A percentile compares a stretch with the other conserved stretches of the same genome.
These are phyloP conservation scores for Fusarium buxicola DNA, from an alignment of 2,329 filamentous ascomycete genomes.

Conservation along the genomic window DNA sequence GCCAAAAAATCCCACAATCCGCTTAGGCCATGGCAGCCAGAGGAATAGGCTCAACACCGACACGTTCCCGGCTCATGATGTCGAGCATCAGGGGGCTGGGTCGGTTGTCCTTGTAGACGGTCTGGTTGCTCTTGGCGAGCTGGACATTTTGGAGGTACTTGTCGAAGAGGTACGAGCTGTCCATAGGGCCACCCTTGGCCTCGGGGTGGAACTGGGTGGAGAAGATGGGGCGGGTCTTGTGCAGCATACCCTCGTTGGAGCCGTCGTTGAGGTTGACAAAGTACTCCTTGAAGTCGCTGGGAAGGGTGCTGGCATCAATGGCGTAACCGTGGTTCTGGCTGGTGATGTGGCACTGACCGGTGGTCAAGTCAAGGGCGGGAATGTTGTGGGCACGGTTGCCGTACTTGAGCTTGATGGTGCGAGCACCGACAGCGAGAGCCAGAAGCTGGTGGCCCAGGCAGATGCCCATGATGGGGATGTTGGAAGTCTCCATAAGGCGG, in stretches of 20 bases:
- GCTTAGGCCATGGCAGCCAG: conserved; percentile 63
- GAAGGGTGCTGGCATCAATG: conserved; percentile 85
- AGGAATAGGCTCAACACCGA: conserved; percentile 80
- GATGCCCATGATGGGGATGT: conserved; percentile 96
- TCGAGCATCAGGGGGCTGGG: conserved; percentile 91
- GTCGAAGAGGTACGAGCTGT: conserved; percentile 96
- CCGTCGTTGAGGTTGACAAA: conserved; percentile 99
- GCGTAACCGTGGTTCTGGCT: conserved; percentile 99
- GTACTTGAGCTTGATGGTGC: conserved; percentile 98
- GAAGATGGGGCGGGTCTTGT: conserved; percentile 96
- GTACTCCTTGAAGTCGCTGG: conserved; percentile 94
- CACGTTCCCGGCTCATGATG: conserved; percentile 91
- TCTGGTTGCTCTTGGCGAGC: conserved; percentile 87
- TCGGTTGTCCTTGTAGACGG: conserved; percentile 84
- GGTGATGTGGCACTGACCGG: conserved; percentile 97
- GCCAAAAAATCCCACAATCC: conserved; percentile 21
- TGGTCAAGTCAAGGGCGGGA: conserved; percentile 91
- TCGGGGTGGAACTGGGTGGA: conserved; percentile 99
- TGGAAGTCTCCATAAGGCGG: conserved; percentile 90
- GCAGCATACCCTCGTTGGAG: conserved; percentile 97
- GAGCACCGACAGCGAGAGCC: conserved; percentile 86
- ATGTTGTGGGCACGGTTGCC: conserved; percentile 99
- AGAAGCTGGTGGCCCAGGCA: conserved; percentile 97
- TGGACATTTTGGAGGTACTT: conserved; percentile 92
- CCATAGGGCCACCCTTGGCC: conserved; percentile 95